These are phyloP conservation scores for Scenedesmus sp. DNA, from an alignment of 163 green algal genomes.

Conservation along the genomic window DNA sequence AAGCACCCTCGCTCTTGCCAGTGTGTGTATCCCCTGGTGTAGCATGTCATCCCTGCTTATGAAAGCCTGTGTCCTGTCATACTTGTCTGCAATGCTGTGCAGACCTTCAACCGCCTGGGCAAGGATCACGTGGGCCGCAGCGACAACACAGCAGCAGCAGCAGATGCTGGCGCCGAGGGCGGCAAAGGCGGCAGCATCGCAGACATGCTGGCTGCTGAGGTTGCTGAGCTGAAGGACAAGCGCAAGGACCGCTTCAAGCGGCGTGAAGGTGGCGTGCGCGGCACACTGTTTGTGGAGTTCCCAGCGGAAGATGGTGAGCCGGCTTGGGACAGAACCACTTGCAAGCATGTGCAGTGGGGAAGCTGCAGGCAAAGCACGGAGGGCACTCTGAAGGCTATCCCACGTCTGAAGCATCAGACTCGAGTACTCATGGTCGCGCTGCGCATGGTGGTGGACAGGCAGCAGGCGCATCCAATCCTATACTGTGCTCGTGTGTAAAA, in stretches of 20 bases:
- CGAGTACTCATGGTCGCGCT: too few species aligned
- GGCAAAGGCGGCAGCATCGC: slow-evolving; percentile 68
- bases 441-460: too few species aligned
- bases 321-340: not conserved
- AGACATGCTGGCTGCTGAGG: slow-evolving; percentile 75
- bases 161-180: slow-evolving; percentile 7
- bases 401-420: too few species aligned
- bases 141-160: not conserved
- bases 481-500: too few species aligned
- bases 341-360: not conserved
- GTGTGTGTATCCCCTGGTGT: not conserved
- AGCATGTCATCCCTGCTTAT: not conserved
- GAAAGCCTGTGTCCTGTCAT: too few species aligned
- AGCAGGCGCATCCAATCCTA: too few species aligned
- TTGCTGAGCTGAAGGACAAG: slow-evolving; percentile 79
- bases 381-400: too few species aligned
- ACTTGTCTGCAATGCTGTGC: too few species aligned
- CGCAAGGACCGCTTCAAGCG: slow-evolving; percentile 66
- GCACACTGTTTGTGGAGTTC: slow-evolving; percentile 72
- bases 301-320: slow-evolving; percentile 52
- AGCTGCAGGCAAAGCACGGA: not conserved
- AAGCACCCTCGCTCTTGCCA: too few species aligned
- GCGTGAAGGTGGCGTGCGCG: slow-evolving; percentile 72
- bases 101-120: slow-evolving; percentile 39
- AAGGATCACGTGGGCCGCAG: slow-evolving; percentile 32